These are phyloP conservation scores for Rhypophila decipiens DNA, from an alignment of 495 filamentous ascomycete genomes.

Conservation along the genomic window DNA sequence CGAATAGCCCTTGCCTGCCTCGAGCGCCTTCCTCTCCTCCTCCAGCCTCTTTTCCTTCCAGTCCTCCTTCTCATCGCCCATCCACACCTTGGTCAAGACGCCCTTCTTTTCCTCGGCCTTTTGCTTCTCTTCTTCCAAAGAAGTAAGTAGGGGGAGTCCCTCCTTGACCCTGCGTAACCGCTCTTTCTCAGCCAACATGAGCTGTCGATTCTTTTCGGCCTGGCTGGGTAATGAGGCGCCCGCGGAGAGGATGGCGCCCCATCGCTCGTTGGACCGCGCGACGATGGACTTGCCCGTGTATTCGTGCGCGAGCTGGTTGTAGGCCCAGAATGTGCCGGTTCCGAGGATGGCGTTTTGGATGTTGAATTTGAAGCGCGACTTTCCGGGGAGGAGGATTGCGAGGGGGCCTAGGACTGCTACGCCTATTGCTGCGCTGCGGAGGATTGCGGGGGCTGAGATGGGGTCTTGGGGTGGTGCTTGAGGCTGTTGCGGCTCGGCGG, in stretches of 20 bases:
- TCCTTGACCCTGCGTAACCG: conserved; percentile 18
- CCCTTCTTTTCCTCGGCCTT: conserved; percentile 30
- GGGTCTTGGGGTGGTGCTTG: not conserved
- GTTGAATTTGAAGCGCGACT: conserved; percentile 57
- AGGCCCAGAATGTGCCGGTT: conserved; percentile 50
- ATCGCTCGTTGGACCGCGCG: conserved; percentile 19
- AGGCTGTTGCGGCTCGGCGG: not conserved
- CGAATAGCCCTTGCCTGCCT: conserved; percentile 73
- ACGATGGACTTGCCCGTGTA: conserved; percentile 52
- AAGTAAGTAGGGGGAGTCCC: conserved; percentile 5
- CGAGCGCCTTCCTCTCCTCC: conserved; percentile 66
- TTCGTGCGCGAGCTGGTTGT: conserved; percentile 56
- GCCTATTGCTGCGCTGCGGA: conserved; percentile 54
- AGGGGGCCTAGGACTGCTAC: conserved; percentile 64
- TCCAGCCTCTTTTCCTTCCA: conserved; percentile 68
- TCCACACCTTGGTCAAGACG: conserved; percentile 45
- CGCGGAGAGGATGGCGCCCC: conserved; percentile 7
- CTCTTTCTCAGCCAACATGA: conserved; percentile 37
- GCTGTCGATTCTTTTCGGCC: conserved; percentile 47
- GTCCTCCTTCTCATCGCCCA: conserved; percentile 61
- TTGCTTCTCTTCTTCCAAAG: conserved; percentile 16
- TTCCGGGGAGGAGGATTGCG: conserved; percentile 68
- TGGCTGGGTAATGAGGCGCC: conserved; percentile 36
- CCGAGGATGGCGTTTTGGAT: conserved; percentile 57
- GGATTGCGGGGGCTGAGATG: conserved; percentile 29